Base-by-base conservation (phyloP, 2,329 filamentous ascomycete species). In the Ophiostoma quercus region DNA sequence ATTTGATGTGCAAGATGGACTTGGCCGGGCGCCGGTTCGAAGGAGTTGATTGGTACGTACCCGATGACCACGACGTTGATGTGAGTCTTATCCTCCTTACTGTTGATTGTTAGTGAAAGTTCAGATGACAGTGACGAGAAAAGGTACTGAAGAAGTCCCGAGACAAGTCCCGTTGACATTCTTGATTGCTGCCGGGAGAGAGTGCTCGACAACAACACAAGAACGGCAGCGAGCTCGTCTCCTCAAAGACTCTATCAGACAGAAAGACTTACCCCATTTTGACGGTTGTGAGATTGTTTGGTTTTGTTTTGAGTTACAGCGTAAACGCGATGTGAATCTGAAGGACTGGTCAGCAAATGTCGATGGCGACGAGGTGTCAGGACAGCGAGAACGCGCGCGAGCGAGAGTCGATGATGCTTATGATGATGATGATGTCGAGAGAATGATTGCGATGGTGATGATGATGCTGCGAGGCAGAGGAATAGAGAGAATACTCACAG, bases 71-170 rank as follows among this genome's bases (percentile, higher is more conserved):
- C 76, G 74, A 78, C 91, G 91, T 94, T 94, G 85, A 98, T 92
- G 84, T 98, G 94, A 84, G 83, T 85, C 91, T 96, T 96, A 76
- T 94, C 92, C 80, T 97, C 89, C 88, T 92, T 98, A 92, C 94
- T 94, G 80, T 78, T 75, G 68, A 65, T 66, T 66, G 77, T 76
- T 71, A 76, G 75, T 60, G 19, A 66, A 34, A 0, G 3, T 25
- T 54, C n/a, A 54, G 34, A 39, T 63, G 4, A 19, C 6, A 25
- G 12, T 29, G 2, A 19, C 60, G 39, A 34, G 25, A 29, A 29
- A 29, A 29, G 6, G 11, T 54, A 11, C 8, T 5, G 22, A 11
- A 7, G 22, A 29, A 60, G 54, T 3, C 14, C 22, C 3, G 22
- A 19, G 29, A n/a, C 2, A 19, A 34, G 60, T 3, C 29, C 7